Evolutionary conservation across 202 grass and related monocot species (phyloP).

Genomic region (Musa balbisiana): DNA sequence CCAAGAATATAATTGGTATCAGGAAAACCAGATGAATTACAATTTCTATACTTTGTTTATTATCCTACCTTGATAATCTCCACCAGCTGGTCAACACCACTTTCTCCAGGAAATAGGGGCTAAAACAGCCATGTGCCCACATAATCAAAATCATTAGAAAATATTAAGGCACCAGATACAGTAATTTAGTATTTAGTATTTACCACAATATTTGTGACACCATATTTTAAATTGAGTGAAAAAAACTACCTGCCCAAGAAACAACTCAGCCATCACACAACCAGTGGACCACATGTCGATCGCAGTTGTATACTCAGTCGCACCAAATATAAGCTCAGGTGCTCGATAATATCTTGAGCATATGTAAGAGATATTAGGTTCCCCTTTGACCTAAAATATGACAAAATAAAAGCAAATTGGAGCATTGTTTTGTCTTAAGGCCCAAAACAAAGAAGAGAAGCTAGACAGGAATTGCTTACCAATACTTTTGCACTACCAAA

Average conservation of each 20-base stretch:
- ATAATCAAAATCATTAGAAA: neutral
- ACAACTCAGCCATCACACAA: slow-evolving; percentile 93
- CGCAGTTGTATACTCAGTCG: slow-evolving; percentile 88
- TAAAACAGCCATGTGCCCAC: slow-evolving; percentile 24
- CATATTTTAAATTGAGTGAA: slow-evolving; percentile 7
- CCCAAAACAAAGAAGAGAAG: slow-evolving; percentile 13
- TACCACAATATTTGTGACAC: neutral
- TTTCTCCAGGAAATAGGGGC: slow-evolving; percentile 96
- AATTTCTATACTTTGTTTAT: neutral
- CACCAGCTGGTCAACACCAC: slow-evolving; percentile 95
- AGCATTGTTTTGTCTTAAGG: neutral
- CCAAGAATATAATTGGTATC: slow-evolving; percentile 26
- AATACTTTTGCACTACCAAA: slow-evolving; percentile 89
- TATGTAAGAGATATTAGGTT: slow-evolving; percentile 99
- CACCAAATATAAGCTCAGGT: slow-evolving; percentile 97
- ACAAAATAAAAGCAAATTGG: slow-evolving; percentile 2
- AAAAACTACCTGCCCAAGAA: slow-evolving; percentile 74
- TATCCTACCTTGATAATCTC: slow-evolving; percentile 89
- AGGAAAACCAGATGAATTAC: neutral
- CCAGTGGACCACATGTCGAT: slow-evolving; percentile 97
- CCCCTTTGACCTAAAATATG: slow-evolving; percentile 72
- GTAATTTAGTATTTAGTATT: neutral
- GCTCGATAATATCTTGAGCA: slow-evolving; percentile 98
- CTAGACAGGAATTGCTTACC: slow-evolving; percentile 32
- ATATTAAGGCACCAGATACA: neutral